Percentiles rank a stretch among this genome's conserved stretches.
Evolutionary conservation across 768 basidiomycete species (phyloP).

Genomic region (Podaxis pistillaris): DNA sequence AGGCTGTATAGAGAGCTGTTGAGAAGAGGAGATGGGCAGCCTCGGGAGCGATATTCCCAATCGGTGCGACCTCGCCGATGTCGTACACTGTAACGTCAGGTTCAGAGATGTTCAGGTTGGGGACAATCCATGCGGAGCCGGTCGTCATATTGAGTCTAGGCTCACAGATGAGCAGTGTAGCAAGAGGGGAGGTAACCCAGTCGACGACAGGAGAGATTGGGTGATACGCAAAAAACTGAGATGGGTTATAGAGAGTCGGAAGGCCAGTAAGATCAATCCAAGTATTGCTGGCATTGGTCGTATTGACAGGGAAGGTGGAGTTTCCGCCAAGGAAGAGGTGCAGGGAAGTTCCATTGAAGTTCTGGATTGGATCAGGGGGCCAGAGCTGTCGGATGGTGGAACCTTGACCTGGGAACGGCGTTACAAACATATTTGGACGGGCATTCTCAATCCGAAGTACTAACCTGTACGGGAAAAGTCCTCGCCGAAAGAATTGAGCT

Average conservation of each 20-base stretch:
- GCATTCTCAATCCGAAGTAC: not conserved
- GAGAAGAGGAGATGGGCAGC: constrained; percentile 1
- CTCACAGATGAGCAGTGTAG: not conserved
- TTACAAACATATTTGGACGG: not conserved
- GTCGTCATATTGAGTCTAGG: not conserved
- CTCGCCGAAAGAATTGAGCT: not conserved
- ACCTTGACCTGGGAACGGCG: not conserved
- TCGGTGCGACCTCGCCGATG: not conserved
- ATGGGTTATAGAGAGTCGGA: not conserved
- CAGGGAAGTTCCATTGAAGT: constrained; percentile 3
- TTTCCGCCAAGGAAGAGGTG: constrained; percentile 2
- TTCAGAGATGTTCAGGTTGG: not conserved
- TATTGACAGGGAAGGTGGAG: not conserved
- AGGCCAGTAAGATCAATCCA: constrained; percentile 1
- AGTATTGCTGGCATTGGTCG: not conserved
- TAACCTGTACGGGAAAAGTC: not conserved
- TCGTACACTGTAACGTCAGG: not conserved
- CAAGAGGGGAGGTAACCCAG: not conserved
- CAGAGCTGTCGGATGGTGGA: constrained; percentile 1
- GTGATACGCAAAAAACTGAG: constrained; percentile 1
- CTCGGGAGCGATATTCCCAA: not conserved
- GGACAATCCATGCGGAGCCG: not conserved
- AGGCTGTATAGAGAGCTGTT: not conserved
- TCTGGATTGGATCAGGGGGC: not conserved
- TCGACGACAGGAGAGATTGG: not conserved